Base-by-base conservation (phyloP, 108 stramenopile species). In the Aureococcus anophagefferens region DNA sequence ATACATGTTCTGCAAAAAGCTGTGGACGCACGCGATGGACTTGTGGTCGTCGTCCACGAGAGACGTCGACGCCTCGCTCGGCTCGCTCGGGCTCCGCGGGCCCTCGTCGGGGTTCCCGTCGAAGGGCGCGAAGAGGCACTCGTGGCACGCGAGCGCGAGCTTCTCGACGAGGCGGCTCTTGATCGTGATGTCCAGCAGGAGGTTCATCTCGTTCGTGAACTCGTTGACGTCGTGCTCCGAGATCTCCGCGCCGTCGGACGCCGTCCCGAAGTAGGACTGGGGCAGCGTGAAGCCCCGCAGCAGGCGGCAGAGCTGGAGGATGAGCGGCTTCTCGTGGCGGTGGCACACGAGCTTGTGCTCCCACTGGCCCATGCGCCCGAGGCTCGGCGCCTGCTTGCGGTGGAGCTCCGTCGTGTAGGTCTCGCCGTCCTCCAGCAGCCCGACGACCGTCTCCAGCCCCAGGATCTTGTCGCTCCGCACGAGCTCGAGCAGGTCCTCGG, bases 1-100 rank as follows among this genome's bases (percentile, higher is more conserved):
- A 75, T 82, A 84, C 76, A 84, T 72, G 75, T 84, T 84, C 77
- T 84, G 83, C 64, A 82, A 68, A 76, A 84, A 84, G 64, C 68
- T 64, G 51, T 82, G 81, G 46, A 84, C 74, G n/a, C 45, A 51
- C 37, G 71, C 46, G 18, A 84, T 79, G 32, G 76, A 73, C 33
- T 18, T 33, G 63, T 81, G 80, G 63, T 81, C 80, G 32, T 33
- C 11, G 30, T 81, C 80, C 34, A 33, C 21, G 33, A 81, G 76
- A 5, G 30, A 34, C 45, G 68, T 40, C 66, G 37, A 40, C n/a
- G n/a, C n/a, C n/a, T n/a, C n/a, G n/a, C n/a, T n/a, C n/a, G n/a
- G n/a, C n/a, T n/a, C n/a, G 29, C 35, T 63, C 31, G 46, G 33
- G 36, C 30, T 59, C n/a, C n/a, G n/a, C n/a, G n/a, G n/a, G n/a